Evolutionary conservation across 805 yeast genomes (phyloP).

Genomic region (Zygoascus ofunaensis): DNA sequence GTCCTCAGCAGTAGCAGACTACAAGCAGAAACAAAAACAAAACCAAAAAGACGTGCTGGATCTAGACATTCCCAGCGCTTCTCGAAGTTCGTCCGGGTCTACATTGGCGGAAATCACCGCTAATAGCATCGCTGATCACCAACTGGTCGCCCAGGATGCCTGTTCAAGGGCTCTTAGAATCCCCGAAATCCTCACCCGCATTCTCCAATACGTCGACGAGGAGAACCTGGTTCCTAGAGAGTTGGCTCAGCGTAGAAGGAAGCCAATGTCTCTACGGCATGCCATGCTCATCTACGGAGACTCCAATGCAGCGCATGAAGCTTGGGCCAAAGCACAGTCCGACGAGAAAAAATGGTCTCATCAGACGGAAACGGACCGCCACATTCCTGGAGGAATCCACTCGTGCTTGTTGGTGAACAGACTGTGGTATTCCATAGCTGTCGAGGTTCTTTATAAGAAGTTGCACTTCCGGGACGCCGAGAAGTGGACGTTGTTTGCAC

Average conservation of each 20-base stretch:
- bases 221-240: constrained; percentile 54
- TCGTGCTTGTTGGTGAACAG: constrained; percentile 63
- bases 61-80: neutral
- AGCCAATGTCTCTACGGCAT: constrained; percentile 59
- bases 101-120: neutral
- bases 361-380: neutral
- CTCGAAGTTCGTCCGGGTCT: neutral
- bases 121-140: neutral
- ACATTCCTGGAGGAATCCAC: constrained; percentile 29
- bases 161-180: constrained; percentile 47
- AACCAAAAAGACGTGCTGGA: neutral
- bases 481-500: constrained; percentile 38
- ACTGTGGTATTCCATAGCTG: constrained; percentile 51
- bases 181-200: constrained; percentile 65
- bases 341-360: constrained; percentile 10
- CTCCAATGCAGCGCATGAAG: constrained; percentile 37
- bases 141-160: neutral
- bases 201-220: constrained; percentile 52
- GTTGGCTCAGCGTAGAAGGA: constrained; percentile 48
- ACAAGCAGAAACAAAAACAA: neutral
- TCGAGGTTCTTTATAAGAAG: constrained; percentile 45
- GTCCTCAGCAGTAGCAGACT: no score
- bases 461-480: constrained; percentile 44
- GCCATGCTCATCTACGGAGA: constrained; percentile 59
- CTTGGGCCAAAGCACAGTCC: constrained; percentile 33